Evolutionary conservation across 805 yeast genomes (phyloP).

Genomic region (Peterozyma toletana): DNA sequence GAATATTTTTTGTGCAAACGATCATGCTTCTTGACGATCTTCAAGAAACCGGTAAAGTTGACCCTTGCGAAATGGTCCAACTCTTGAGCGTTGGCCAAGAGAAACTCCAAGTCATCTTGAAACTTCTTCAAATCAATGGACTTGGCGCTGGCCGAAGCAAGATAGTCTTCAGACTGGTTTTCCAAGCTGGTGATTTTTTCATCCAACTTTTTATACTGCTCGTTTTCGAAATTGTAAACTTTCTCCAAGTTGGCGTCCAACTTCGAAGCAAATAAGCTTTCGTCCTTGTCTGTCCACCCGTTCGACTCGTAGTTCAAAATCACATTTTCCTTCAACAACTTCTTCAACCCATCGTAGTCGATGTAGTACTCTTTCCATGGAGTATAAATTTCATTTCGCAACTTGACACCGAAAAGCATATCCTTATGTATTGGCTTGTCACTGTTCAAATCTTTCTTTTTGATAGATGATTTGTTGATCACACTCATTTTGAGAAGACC

Average conservation of each 20-base stretch:
- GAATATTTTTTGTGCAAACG: slow-evolving; percentile 80
- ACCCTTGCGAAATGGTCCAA: slow-evolving; percentile 85
- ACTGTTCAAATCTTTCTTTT: no score
- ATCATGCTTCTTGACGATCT: slow-evolving; percentile 95
- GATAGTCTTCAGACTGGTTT: slow-evolving; percentile 37
- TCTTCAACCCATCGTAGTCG: slow-evolving; percentile 58
- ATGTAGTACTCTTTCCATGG: slow-evolving; percentile 83
- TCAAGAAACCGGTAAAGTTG: slow-evolving; percentile 91
- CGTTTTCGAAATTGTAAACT: slow-evolving; percentile 65
- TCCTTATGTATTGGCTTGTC: not conserved
- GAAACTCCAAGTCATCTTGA: slow-evolving; percentile 64
- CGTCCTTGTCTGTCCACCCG: slow-evolving; percentile 65
- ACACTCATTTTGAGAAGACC: no score
- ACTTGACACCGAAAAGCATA: slow-evolving; percentile 84
- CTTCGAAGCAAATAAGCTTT: slow-evolving; percentile 56
- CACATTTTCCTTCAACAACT: slow-evolving; percentile 62
- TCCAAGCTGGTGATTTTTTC: slow-evolving; percentile 61
- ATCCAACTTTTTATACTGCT: slow-evolving; percentile 63
- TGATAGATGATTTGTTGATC: no score
- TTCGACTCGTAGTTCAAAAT: slow-evolving; percentile 16
- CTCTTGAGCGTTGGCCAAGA: slow-evolving; percentile 70
- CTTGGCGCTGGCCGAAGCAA: slow-evolving; percentile 12
- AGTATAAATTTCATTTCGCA: slow-evolving; percentile 72
- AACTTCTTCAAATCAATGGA: slow-evolving; percentile 50
- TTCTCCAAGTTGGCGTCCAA: slow-evolving; percentile 69